Conservation (phyloP, 164 flowering plant genomes). For the Santalum album region DNA sequence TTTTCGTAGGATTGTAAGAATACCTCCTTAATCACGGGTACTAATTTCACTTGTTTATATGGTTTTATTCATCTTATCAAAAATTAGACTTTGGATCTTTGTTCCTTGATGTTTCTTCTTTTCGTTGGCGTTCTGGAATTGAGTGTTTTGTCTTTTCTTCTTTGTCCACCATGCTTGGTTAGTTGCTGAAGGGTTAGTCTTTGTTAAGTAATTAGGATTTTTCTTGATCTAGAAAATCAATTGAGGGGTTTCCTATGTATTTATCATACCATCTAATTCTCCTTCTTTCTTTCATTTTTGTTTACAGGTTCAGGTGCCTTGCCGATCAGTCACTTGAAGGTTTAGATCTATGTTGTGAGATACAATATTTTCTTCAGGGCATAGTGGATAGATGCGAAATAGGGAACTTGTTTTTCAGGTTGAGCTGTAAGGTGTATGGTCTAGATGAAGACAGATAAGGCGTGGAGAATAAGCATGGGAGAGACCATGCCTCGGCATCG, state of each 20-base stretch:
- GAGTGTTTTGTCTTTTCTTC: too few relatives aligned
- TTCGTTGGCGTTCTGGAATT: too few relatives aligned
- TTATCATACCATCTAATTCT: not conserved
- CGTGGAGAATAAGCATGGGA: slow-evolving; percentile 59
- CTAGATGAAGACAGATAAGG: slow-evolving; percentile 54
- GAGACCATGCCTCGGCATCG: slow-evolving; percentile 72
- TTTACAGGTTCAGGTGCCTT: not conserved
- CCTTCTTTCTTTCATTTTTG: not conserved
- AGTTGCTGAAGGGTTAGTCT: too few relatives aligned
- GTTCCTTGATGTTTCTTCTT: too few relatives aligned
- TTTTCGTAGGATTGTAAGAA: not conserved
- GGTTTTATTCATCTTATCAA: not conserved
- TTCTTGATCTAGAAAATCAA: not conserved
- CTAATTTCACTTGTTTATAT: not conserved
- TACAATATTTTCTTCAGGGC: not conserved
- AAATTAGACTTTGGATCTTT: too few relatives aligned
- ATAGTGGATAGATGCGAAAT: not conserved
- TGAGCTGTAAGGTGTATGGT: slow-evolving; percentile 23
- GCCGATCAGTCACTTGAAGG: not conserved
- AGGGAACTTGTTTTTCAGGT: not conserved
- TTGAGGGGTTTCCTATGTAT: not conserved
- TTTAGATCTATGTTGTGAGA: not conserved
- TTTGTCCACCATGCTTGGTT: too few relatives aligned
- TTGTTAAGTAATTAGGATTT: not conserved
- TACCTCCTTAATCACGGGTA: not conserved